Conservation (phyloP, 345 rosid genomes). For the Salix arbutifolia region DNA sequence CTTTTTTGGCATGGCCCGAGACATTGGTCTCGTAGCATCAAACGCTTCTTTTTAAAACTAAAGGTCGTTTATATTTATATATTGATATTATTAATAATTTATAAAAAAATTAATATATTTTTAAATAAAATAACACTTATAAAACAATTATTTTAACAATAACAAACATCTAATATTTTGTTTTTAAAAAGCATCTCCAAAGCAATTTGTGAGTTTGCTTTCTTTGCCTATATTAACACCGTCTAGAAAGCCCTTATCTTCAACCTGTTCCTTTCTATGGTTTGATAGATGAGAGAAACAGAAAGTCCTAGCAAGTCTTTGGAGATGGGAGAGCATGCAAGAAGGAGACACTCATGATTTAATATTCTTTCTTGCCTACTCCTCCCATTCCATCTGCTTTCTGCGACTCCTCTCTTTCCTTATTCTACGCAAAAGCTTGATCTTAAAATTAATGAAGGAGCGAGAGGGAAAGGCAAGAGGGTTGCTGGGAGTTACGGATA, state of each 20-base stretch:
- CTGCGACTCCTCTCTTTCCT: not conserved
- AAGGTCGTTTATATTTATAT: too few relatives aligned
- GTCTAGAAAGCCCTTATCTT: not conserved
- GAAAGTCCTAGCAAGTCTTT: not conserved
- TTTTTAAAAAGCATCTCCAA: too few relatives aligned
- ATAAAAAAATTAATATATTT: too few relatives aligned
- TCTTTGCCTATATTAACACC: not conserved
- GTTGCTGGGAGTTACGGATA: slow-evolving; percentile 16
- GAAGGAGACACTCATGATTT: not conserved
- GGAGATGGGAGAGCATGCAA: not conserved
- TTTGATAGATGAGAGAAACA: not conserved
- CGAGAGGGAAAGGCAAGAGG: slow-evolving; percentile 1
- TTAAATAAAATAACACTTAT: too few relatives aligned
- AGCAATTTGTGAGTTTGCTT: too few relatives aligned
- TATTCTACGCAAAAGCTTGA: not conserved
- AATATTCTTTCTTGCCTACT: not conserved
- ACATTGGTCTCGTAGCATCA: not conserved
- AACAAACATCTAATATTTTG: too few relatives aligned
- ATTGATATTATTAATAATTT: too few relatives aligned
- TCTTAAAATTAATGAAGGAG: not conserved
- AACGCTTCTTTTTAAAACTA: too few relatives aligned
- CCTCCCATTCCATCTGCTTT: slow-evolving; percentile 9
- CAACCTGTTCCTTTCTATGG: not conserved
- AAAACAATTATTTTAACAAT: too few relatives aligned
- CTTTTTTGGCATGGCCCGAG: not conserved